Conservation (phyloP, 306 rosid genomes). For the Citrullus mucosospermus region DNA sequence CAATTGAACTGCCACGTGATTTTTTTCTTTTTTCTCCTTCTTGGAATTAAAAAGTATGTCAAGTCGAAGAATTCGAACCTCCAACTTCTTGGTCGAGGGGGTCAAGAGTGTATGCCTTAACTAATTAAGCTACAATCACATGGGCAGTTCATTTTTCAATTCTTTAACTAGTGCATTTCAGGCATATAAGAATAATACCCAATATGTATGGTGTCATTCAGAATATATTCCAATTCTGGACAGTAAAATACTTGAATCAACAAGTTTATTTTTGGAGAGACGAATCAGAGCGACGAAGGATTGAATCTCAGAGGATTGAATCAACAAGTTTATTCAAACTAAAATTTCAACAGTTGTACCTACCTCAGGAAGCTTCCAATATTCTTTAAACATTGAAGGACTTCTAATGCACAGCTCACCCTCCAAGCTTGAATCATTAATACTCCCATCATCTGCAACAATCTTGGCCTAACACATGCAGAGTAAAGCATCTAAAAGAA, state of each 20-base stretch:
- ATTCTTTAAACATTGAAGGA: conserved; percentile 83
- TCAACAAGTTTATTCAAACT: no score
- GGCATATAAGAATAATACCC: background rate
- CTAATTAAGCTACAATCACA: no score
- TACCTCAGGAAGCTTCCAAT: conserved; percentile 87
- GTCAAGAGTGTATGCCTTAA: no score
- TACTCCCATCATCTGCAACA: conserved; percentile 35
- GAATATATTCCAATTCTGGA: no score
- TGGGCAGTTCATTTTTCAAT: background rate
- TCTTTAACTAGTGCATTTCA: background rate
- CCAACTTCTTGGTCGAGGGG: no score
- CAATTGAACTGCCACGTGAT: background rate
- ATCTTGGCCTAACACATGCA: conserved; percentile 45
- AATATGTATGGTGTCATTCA: background rate
- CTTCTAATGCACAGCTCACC: conserved; percentile 89
- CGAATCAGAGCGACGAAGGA: no score
- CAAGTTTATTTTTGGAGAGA: no score
- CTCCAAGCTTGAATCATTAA: conserved; percentile 5
- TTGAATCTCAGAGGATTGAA: no score
- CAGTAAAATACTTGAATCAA: no score
- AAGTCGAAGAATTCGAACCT: no score
- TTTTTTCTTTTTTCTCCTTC: no score
- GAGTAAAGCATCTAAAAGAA: background rate
- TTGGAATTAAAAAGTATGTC: no score
- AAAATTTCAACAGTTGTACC: background rate